Evolutionary conservation across 306 rosid genomes (phyloP).

Genomic region (Cajanus cajan): DNA sequence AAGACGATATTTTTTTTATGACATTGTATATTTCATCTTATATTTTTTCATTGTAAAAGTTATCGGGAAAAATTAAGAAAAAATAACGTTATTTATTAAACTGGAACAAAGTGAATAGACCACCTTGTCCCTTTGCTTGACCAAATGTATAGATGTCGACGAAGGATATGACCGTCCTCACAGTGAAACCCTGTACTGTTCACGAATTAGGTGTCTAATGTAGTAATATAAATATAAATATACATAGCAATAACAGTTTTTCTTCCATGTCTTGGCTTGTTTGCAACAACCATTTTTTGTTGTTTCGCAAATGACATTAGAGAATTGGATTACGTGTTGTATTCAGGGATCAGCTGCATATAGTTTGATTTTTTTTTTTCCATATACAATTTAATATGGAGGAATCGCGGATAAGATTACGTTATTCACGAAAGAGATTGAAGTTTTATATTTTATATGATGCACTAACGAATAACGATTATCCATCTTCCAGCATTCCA

Average conservation of each 20-base stretch:
- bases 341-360: background rate
- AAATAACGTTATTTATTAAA: background rate
- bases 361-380: background rate
- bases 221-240: too few species aligned
- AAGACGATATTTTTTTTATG: too few species aligned
- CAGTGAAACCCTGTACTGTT: background rate
- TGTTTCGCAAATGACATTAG: slow-evolving; percentile 1
- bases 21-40: background rate
- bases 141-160: background rate
- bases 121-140: background rate
- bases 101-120: background rate
- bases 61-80: too few species aligned
- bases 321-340: background rate
- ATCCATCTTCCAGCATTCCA: background rate
- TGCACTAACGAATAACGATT: background rate
- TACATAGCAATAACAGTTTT: background rate
- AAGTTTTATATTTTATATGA: background rate
- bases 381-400: background rate
- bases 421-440: slow-evolving; percentile 19
- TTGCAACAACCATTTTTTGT: slow-evolving; percentile 19
- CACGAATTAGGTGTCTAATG: background rate
- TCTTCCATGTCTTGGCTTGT: background rate
- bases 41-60: too few species aligned
- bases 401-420: slow-evolving; percentile 6
- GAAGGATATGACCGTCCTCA: slow-evolving; percentile 20